A percentile compares a stretch with the other conserved stretches of the same genome.
Conservation (phyloP, 495 filamentous ascomycete species). For the Penicillium crystallinum region DNA sequence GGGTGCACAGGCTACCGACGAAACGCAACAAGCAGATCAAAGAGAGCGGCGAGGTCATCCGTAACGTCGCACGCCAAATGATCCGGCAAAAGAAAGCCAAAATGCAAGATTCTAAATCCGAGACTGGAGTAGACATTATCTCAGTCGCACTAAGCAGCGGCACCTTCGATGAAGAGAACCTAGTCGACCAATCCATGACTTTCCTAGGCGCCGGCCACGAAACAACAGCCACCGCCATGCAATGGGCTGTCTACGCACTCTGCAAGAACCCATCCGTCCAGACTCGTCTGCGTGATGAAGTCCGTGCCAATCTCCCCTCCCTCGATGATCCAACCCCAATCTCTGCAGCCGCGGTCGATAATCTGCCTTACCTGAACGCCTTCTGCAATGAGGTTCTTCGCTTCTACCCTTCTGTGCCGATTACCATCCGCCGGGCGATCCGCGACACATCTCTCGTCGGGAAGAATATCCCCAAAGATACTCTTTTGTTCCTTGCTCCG, state of each 20-base stretch:
- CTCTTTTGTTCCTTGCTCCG: constrained; percentile 44
- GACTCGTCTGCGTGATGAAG: constrained; percentile 52
- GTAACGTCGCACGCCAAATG: constrained; percentile 56
- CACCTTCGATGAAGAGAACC: constrained; percentile 69
- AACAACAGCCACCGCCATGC: constrained; percentile 57
- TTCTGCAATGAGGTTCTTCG: constrained; percentile 58
- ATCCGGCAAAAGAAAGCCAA: constrained; percentile 64
- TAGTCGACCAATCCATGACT: constrained; percentile 91
- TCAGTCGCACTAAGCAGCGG: constrained; percentile 75
- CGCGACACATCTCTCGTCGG: constrained; percentile 58
- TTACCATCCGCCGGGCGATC: constrained; percentile 59
- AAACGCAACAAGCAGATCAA: constrained; percentile 59
- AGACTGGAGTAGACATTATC: constrained; percentile 67
- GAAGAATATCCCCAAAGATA: constrained; percentile 52
- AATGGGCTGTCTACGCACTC: constrained; percentile 56
- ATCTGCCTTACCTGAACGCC: constrained; percentile 55
- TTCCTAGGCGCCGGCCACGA: constrained; percentile 92
- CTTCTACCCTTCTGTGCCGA: constrained; percentile 52
- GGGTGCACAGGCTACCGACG: constrained; percentile 52
- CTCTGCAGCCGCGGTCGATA: constrained; percentile 47
- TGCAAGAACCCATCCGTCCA: constrained; percentile 56
- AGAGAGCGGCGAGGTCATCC: constrained; percentile 52
- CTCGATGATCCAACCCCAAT: constrained; percentile 40
- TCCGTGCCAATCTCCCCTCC: constrained; percentile 58
- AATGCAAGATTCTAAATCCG: constrained; percentile 36